These are phyloP conservation scores for Ensete ventricosum DNA, from an alignment of 176 grass and related monocot genomes.

Conservation along the genomic window DNA sequence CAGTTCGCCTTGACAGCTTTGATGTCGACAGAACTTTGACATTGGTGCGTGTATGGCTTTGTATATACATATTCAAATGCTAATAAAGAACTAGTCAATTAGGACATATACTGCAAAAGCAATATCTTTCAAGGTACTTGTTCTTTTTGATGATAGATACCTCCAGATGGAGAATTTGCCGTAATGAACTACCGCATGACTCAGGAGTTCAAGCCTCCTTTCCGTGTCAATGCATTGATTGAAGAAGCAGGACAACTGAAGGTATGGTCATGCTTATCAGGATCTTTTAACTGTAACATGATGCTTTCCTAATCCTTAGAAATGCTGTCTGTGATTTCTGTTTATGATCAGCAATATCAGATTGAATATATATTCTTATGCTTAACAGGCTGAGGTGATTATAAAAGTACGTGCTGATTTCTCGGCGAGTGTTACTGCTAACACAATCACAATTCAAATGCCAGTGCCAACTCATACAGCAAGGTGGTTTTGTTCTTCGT, in stretches of 20 bases:
- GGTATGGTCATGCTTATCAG: conserved; percentile 27
- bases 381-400: conserved; percentile 73
- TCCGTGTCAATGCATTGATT: conserved; percentile 76
- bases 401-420: conserved; percentile 94
- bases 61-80: neutral
- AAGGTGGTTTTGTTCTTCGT: conserved; percentile 33
- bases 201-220: conserved; percentile 94
- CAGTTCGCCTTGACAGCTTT: conserved; percentile 94
- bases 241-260: conserved; percentile 84
- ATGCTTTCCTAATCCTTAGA: neutral
- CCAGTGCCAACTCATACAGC: conserved; percentile 84
- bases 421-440: conserved; percentile 77
- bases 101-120: neutral
- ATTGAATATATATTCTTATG: neutral
- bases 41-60: conserved; percentile 48
- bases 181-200: conserved; percentile 99
- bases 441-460: conserved; percentile 92
- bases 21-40: conserved; percentile 80
- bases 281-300: neutral
- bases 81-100: neutral
- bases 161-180: conserved; percentile 90
- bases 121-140: conserved; percentile 8
- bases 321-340: neutral
- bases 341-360: neutral
- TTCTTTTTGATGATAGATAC: conserved; percentile 48